These are phyloP conservation scores for Russula vinacea DNA, from an alignment of 768 basidiomycete species.

Conservation along the genomic window DNA sequence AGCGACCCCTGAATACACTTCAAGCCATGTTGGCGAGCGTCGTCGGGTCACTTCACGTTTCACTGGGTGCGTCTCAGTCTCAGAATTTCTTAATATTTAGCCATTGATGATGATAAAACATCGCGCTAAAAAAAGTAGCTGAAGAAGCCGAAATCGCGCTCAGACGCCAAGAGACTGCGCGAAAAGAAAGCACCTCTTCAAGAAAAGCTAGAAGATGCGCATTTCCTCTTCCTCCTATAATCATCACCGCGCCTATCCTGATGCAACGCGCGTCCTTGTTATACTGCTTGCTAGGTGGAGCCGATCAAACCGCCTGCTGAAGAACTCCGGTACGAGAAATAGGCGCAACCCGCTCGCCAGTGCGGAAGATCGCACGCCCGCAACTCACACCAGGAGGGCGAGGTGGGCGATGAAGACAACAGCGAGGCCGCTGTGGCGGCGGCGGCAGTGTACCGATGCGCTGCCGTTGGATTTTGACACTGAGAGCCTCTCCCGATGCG, in stretches of 20 bases:
- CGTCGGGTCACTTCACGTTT: slow-evolving; percentile 65
- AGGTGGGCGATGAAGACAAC: slow-evolving; percentile 44
- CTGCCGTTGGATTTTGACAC: slow-evolving; percentile 72
- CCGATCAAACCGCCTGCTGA: slow-evolving; percentile 89
- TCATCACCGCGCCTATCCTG: background rate
- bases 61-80: slow-evolving; percentile 45
- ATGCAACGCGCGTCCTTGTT: background rate
- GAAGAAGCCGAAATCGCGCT: slow-evolving; percentile 72
- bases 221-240: background rate
- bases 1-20: slow-evolving; percentile 42
- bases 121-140: slow-evolving; percentile 61
- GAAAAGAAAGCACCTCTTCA: slow-evolving; percentile 76
- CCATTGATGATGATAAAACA: no score
- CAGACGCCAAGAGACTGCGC: slow-evolving; percentile 69
- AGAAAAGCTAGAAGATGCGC: slow-evolving; percentile 72
- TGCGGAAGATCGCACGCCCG: slow-evolving; percentile 45
- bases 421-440: slow-evolving; percentile 40
- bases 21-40: slow-evolving; percentile 72
- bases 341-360: slow-evolving; percentile 53
- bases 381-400: slow-evolving; percentile 36
- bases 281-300: no score
- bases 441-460: slow-evolving; percentile 43
- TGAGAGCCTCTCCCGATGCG: slow-evolving; percentile 34
- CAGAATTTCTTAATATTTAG: no score
- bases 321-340: slow-evolving; percentile 66